Conservation (phyloP, 345 rosid species). For the Hibiscus tridactylites region DNA sequence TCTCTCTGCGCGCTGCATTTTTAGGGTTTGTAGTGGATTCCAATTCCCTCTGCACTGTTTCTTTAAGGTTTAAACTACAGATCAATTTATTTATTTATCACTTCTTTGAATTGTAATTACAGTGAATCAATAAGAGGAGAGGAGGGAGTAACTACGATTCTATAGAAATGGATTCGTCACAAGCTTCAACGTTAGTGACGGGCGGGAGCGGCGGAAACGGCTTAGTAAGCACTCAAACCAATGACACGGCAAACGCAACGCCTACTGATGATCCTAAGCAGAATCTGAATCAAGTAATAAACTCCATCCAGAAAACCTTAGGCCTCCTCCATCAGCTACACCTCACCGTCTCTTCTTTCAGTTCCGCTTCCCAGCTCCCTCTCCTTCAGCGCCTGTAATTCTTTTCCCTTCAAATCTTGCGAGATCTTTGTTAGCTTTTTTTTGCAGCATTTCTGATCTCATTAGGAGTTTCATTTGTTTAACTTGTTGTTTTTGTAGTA, state of each 20-base stretch:
- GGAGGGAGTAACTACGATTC: not conserved
- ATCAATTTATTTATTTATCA: too few relatives aligned
- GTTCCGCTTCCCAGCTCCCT: constrained; percentile 73
- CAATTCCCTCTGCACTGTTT: not conserved
- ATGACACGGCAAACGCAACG: constrained; percentile 23
- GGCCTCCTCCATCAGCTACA: constrained; percentile 79
- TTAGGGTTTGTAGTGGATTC: not conserved
- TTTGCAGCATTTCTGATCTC: not conserved
- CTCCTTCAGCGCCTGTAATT: constrained; percentile 89
- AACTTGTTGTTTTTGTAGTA: constrained; percentile 28
- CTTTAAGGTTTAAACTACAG: not conserved
- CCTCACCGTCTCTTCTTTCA: constrained; percentile 73
- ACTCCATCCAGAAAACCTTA: constrained; percentile 67
- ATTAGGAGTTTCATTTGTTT: not conserved
- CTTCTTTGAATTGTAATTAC: not conserved
- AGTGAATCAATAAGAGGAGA: not conserved
- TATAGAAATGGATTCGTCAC: constrained; percentile 4
- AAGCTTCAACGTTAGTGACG: not conserved
- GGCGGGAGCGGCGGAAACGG: constrained; percentile 42
- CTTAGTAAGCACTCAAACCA: constrained; percentile 29
- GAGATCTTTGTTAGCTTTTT: not conserved
- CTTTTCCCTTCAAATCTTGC: not conserved
- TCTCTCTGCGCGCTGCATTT: too few relatives aligned
- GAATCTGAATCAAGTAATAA: constrained; percentile 64
- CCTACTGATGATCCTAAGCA: constrained; percentile 57